These are phyloP conservation scores for Bacidia rubella DNA, from an alignment of 495 filamentous ascomycete genomes.

Conservation along the genomic window DNA sequence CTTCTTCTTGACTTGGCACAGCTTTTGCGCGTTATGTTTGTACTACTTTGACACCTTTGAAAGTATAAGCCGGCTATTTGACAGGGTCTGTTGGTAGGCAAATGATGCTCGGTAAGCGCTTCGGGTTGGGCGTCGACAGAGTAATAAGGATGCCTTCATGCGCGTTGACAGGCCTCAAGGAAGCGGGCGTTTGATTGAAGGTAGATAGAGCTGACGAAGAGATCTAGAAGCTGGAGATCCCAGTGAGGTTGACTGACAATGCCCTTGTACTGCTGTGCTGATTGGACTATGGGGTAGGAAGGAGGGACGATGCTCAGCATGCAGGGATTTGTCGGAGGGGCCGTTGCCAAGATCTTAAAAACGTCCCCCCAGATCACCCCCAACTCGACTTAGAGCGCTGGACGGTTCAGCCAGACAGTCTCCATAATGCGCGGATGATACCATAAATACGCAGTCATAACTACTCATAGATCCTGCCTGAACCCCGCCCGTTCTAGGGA, in stretches of 20 bases:
- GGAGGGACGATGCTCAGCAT: not conserved
- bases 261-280: not conserved
- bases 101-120: constrained; percentile 6
- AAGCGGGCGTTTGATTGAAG: not conserved
- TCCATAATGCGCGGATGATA: no score
- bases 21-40: not conserved
- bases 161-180: not conserved
- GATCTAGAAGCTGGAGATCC: not conserved
- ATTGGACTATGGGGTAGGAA: not conserved
- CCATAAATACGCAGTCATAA: no score
- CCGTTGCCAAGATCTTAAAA: constrained; percentile 1
- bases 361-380: no score
- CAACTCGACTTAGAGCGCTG: no score
- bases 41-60: not conserved
- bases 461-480: no score
- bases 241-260: not conserved
- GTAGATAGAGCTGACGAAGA: not conserved
- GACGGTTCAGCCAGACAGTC: no score
- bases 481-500: no score
- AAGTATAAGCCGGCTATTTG: not conserved
- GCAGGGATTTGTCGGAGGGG: not conserved
- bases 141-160: not conserved
- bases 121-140: not conserved
- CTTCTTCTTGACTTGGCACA: not conserved
- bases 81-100: constrained; percentile 1